A percentile compares a stretch with the other conserved stretches of the same genome.
Conservation (phyloP, 192 early-diverging fungal genomes). For the Umbelopsis ramanniana region DNA sequence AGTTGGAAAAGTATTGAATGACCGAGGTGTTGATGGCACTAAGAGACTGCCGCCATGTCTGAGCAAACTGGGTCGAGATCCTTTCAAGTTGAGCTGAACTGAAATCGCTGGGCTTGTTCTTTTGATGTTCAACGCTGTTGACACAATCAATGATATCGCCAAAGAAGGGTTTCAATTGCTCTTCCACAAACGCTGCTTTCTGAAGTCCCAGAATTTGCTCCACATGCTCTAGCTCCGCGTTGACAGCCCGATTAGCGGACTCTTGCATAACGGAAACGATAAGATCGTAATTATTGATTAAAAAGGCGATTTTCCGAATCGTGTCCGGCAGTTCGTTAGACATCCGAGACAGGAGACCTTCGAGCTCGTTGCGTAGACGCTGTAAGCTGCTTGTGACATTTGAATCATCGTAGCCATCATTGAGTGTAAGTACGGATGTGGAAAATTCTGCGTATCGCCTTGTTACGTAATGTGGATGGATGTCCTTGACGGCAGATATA, state of each 20-base stretch:
- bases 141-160: slow-evolving; percentile 84
- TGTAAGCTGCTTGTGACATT: slow-evolving; percentile 74
- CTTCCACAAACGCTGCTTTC: slow-evolving; percentile 85
- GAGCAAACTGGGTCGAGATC: slow-evolving; percentile 76
- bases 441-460: slow-evolving; percentile 93
- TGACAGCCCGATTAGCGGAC: slow-evolving; percentile 49
- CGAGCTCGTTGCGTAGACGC: slow-evolving; percentile 77
- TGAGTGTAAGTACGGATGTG: slow-evolving; percentile 87
- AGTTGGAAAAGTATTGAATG: slow-evolving; percentile 93
- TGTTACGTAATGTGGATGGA: slow-evolving; percentile 83
- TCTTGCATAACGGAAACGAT: slow-evolving; percentile 79
- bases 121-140: slow-evolving; percentile 65
- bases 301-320: slow-evolving; percentile 74
- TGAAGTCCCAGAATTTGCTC: slow-evolving; percentile 62
- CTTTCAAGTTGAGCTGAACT: slow-evolving; percentile 61
- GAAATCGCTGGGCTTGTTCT: slow-evolving; percentile 56
- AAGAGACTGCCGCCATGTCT: slow-evolving; percentile 79
- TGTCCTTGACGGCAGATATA: slow-evolving; percentile 59
- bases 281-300: slow-evolving; percentile 96
- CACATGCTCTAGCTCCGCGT: slow-evolving; percentile 62
- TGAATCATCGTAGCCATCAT: slow-evolving; percentile 86
- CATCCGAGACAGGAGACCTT: slow-evolving; percentile 74
- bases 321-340: slow-evolving; percentile 71
- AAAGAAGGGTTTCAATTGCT: slow-evolving; percentile 83
- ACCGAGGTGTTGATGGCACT: slow-evolving; percentile 81